Evolutionary conservation across 495 filamentous ascomycete species (phyloP).

Genomic region (Talaromyces thailandensis): DNA sequence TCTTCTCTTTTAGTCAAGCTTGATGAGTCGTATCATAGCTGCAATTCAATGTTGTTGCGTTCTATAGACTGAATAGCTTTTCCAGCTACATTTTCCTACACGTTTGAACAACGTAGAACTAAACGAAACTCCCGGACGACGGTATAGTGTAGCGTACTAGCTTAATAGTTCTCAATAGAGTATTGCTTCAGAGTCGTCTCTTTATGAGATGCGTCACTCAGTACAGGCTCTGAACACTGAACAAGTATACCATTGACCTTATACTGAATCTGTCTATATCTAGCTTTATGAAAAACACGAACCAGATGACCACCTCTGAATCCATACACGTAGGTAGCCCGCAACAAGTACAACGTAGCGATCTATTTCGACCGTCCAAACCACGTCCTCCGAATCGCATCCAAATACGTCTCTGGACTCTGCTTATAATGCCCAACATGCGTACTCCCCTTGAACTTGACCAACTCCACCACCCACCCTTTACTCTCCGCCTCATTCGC

Average conservation of each 20-base stretch:
- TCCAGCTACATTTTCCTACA: background rate
- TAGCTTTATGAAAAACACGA: background rate
- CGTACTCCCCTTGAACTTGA: background rate
- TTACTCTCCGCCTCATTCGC: slow-evolving; percentile 12
- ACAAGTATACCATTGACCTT: background rate
- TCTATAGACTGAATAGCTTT: background rate
- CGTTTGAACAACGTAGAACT: background rate
- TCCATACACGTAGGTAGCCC: background rate
- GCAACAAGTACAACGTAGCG: background rate
- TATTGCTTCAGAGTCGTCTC: background rate
- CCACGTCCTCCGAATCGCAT: slow-evolving; percentile 2
- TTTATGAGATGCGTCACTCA: background rate
- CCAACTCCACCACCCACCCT: slow-evolving; percentile 10
- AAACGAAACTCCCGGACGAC: too few species aligned
- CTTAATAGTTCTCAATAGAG: background rate
- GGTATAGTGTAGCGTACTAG: background rate
- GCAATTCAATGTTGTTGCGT: background rate
- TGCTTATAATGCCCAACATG: slow-evolving; percentile 1
- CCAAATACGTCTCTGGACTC: background rate
- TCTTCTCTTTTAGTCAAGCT: slow-evolving; percentile 6
- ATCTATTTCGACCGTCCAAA: slow-evolving; percentile 2
- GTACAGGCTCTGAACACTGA: background rate
- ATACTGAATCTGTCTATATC: background rate
- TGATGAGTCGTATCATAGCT: background rate
- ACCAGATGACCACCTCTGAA: background rate